These are phyloP conservation scores for Sordariomycetes sp. DNA, from an alignment of 2,329 filamentous ascomycete species.

Conservation along the genomic window DNA sequence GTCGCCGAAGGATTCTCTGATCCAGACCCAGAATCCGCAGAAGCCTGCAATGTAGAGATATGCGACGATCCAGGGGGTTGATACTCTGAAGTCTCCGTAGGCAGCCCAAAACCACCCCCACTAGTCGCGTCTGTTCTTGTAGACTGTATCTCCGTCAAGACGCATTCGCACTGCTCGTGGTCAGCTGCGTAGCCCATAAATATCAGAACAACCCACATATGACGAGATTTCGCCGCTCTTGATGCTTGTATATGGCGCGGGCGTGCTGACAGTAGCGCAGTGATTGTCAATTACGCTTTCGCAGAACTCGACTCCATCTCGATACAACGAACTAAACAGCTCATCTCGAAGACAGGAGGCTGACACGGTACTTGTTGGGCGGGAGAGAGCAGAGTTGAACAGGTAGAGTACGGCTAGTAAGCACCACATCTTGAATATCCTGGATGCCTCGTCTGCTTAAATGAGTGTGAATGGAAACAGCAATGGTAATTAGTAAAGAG, in stretches of 20 bases:
- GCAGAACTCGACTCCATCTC: conserved; percentile 2
- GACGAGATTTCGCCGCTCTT: conserved; percentile 3
- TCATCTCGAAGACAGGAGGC: conserved; percentile 3
- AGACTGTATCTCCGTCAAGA: conserved; percentile 7
- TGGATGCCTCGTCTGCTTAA: no score
- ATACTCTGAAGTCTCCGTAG: no score
- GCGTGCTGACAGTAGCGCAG: conserved; percentile 3
- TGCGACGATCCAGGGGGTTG: no score
- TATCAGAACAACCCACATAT: conserved; percentile 2
- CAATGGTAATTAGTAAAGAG: no score
- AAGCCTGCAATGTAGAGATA: no score
- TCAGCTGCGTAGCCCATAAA: neutral
- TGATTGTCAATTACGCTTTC: conserved; percentile 2
- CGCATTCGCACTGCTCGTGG: conserved; percentile 15
- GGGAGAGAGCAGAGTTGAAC: no score
- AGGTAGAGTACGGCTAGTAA: no score
- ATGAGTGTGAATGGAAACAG: no score
- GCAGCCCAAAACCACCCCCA: no score
- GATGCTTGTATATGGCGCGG: conserved; percentile 2
- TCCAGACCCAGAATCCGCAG: no score
- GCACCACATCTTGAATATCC: neutral
- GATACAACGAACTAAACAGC: conserved; percentile 1
- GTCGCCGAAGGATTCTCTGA: no score
- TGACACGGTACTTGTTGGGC: neutral
- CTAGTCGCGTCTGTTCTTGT: neutral